Percentiles rank a stretch among this genome's conserved stretches.
Conservation (phyloP, 1,284 basidiomycete species). For the Mycosarcoma mackinlayi region DNA sequence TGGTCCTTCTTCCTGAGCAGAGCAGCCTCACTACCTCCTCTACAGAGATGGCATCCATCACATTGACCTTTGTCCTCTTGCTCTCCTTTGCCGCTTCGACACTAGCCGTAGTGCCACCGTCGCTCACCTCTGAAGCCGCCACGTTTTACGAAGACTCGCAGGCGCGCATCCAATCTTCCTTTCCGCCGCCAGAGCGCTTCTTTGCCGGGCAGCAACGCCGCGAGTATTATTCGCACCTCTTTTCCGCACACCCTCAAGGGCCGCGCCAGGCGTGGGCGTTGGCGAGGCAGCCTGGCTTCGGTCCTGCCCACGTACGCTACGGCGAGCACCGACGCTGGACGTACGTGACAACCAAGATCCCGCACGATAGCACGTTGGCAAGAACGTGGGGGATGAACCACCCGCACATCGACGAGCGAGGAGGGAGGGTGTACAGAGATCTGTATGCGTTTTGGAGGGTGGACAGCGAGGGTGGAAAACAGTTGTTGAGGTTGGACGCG, state of each 20-base stretch:
- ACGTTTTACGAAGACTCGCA: not conserved
- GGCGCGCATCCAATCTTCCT: not conserved
- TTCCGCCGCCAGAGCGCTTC: too few relatives aligned
- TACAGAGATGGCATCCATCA: too few relatives aligned
- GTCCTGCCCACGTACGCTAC: not conserved
- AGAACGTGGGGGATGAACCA: not conserved
- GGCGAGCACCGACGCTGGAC: not conserved
- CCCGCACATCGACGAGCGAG: not conserved
- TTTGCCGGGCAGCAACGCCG: not conserved
- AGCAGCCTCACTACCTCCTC: too few relatives aligned
- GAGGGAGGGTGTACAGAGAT: not conserved
- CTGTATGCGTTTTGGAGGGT: conserved; percentile 9
- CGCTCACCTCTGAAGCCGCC: too few relatives aligned
- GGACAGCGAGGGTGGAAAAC: not conserved
- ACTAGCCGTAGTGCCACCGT: too few relatives aligned
- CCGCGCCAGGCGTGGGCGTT: not conserved
- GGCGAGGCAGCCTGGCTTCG: not conserved
- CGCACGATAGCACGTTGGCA: not conserved
- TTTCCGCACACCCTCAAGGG: not conserved
- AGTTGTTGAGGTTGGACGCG: conserved; percentile 3
- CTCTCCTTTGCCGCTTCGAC: too few relatives aligned
- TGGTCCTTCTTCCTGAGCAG: too few relatives aligned
- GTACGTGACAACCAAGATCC: not conserved
- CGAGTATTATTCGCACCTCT: not conserved
- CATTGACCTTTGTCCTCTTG: too few relatives aligned